These are phyloP conservation scores for Lentinula guzmanii DNA, from an alignment of 768 basidiomycete genomes.

Conservation along the genomic window DNA sequence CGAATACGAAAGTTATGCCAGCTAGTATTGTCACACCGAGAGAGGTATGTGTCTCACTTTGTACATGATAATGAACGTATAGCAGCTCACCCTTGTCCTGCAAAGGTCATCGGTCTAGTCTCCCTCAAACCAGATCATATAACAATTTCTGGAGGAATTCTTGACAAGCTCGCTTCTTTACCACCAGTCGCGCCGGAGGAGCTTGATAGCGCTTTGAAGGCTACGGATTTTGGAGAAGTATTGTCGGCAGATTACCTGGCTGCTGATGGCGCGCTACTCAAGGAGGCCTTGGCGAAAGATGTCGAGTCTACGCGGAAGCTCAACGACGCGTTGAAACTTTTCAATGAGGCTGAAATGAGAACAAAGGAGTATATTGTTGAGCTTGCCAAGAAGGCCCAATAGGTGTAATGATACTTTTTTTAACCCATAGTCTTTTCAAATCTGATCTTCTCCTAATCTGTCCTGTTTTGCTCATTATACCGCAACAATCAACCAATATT, in stretches of 20 bases:
- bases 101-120: slow-evolving; percentile 34
- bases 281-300: slow-evolving; percentile 29
- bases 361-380: slow-evolving; percentile 22
- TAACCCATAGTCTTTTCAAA: too few species aligned
- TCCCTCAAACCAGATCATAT: slow-evolving; percentile 35
- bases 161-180: slow-evolving; percentile 28
- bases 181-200: slow-evolving; percentile 15
- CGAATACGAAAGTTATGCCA: slow-evolving; percentile 42
- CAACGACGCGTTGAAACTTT: slow-evolving; percentile 37
- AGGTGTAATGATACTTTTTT: background rate
- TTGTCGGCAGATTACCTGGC: slow-evolving; percentile 25
- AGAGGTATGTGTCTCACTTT: slow-evolving; percentile 21
- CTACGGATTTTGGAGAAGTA: background rate
- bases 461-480: too few species aligned
- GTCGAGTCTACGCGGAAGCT: slow-evolving; percentile 35
- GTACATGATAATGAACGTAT: too few species aligned
- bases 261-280: slow-evolving; percentile 25
- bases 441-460: too few species aligned
- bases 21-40: slow-evolving; percentile 32
- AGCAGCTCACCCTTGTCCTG: background rate
- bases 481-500: too few species aligned
- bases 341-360: slow-evolving; percentile 35
- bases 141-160: slow-evolving; percentile 33
- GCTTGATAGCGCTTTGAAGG: slow-evolving; percentile 2
- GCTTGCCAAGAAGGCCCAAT: background rate